These are phyloP conservation scores for Elsinoe necatrix DNA, from an alignment of 2,329 filamentous ascomycete species.

Conservation along the genomic window DNA sequence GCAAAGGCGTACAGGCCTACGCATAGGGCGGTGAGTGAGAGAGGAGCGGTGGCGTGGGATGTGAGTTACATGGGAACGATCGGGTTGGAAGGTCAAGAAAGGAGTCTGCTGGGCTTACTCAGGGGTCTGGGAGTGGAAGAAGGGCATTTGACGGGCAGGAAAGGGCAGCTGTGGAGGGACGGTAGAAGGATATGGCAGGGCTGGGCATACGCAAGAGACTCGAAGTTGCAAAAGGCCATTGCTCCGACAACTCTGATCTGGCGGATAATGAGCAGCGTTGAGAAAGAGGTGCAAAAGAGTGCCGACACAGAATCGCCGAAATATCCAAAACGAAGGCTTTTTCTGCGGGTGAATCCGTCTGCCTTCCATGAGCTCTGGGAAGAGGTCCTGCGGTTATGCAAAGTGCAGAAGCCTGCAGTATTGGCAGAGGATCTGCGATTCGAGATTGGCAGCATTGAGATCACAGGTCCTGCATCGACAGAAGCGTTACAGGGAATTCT, in stretches of 20 bases:
- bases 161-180: constrained; percentile 61
- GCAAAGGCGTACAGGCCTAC: constrained; percentile 84
- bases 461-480: constrained; percentile 66
- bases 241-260: constrained; percentile 68
- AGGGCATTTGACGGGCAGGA: constrained; percentile 50
- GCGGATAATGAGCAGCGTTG: constrained; percentile 44
- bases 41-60: constrained; percentile 82
- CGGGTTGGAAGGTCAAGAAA: constrained; percentile 58
- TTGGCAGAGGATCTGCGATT: constrained; percentile 61
- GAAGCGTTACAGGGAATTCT: constrained; percentile 67
- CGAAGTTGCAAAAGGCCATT: constrained; percentile 47
- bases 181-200: constrained; percentile 51
- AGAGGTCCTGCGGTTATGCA: constrained; percentile 50
- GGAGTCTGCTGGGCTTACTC: constrained; percentile 58
- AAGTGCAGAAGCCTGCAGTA: constrained; percentile 53
- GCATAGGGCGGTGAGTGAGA: constrained; percentile 66
- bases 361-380: constrained; percentile 64
- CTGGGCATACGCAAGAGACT: constrained; percentile 51
- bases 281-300: constrained; percentile 18
- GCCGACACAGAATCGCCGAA: neutral
- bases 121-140: constrained; percentile 51
- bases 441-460: constrained; percentile 63
- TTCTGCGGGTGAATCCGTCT: constrained; percentile 74
- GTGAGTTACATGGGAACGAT: constrained; percentile 90
- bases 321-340: constrained; percentile 32